Percentiles rank a stretch among this genome's conserved stretches.
Conservation (phyloP, 2,329 filamentous ascomycete species). For the Paracoccidioides lutzii region DNA sequence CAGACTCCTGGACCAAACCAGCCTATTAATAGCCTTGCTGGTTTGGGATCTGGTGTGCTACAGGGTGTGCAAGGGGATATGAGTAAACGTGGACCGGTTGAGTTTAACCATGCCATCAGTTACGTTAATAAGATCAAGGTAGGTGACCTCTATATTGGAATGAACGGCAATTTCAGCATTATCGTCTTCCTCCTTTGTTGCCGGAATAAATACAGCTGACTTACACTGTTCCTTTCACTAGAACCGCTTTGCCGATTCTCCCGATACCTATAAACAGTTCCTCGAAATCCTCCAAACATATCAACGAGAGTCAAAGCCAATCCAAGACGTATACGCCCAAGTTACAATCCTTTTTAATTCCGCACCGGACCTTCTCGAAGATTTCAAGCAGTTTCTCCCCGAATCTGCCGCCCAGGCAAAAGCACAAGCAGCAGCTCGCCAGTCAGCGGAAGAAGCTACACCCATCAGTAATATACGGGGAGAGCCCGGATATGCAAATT, state of each 20-base stretch:
- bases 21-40: slow-evolving; percentile 48
- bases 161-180: too few species aligned
- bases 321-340: slow-evolving; percentile 95
- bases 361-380: slow-evolving; percentile 86
- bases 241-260: slow-evolving; percentile 94
- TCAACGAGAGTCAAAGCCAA: slow-evolving; percentile 93
- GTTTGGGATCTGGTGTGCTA: slow-evolving; percentile 45
- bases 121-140: slow-evolving; percentile 99
- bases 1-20: slow-evolving; percentile 35
- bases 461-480: slow-evolving; percentile 51
- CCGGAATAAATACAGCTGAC: background rate
- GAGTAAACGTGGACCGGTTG: slow-evolving; percentile 85
- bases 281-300: slow-evolving; percentile 97
- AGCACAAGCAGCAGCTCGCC: slow-evolving; percentile 43
- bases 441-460: slow-evolving; percentile 55
- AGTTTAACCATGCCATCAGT: slow-evolving; percentile 98
- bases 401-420: slow-evolving; percentile 67
- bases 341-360: slow-evolving; percentile 89
- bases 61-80: slow-evolving; percentile 41
- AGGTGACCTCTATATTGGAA: slow-evolving; percentile 19
- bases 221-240: slow-evolving; percentile 24
- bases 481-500: slow-evolving; percentile 34
- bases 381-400: slow-evolving; percentile 96
- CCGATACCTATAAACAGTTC: slow-evolving; percentile 98
- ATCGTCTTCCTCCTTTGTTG: background rate